phyloP scores from a whole-genome alignment of 768 basidiomycete species.

The Polyporus arcularius region DNA sequence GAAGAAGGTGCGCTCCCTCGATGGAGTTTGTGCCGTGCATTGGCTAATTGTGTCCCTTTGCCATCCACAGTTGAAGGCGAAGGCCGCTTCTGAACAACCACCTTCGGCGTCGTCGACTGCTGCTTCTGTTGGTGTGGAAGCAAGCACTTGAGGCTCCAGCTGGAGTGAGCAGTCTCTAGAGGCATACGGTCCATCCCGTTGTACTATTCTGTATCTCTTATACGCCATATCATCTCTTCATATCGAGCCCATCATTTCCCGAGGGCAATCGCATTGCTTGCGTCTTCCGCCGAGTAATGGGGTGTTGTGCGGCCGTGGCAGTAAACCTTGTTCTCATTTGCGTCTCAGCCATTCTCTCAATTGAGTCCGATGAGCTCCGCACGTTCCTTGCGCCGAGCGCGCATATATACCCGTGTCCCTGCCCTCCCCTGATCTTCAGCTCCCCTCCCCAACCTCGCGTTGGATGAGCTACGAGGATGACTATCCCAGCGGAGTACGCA shows the following conservation, averaged over 20 bases:
- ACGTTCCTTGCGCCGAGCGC: neutral
- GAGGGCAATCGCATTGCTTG: no score
- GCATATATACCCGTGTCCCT: conserved; percentile 1
- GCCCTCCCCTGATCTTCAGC: neutral
- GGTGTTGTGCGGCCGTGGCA: neutral
- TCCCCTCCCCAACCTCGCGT: neutral
- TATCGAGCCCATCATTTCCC: neutral
- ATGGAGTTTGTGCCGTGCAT: neutral
- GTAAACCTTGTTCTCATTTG: conserved; percentile 2
- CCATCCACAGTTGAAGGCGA: conserved; percentile 10
- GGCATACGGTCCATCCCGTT: neutral
- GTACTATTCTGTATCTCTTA: conserved; percentile 15
- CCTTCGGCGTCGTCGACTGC: neutral
- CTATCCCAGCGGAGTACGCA: neutral
- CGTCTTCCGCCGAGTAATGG: no score
- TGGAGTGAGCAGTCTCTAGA: neutral
- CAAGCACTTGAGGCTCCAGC: conserved; percentile 9
- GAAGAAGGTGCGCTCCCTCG: conserved; percentile 25
- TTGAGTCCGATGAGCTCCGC: conserved; percentile 20
- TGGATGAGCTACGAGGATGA: conserved; percentile 5
- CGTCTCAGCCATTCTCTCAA: conserved; percentile 5
- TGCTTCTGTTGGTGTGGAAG: conserved; percentile 4
- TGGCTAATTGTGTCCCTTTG: neutral
- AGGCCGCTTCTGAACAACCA: conserved; percentile 5
- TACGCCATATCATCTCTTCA: neutral